These are phyloP conservation scores for Ophiocordyceps unilateralis DNA, from an alignment of 2,329 filamentous ascomycete species.

Conservation along the genomic window DNA sequence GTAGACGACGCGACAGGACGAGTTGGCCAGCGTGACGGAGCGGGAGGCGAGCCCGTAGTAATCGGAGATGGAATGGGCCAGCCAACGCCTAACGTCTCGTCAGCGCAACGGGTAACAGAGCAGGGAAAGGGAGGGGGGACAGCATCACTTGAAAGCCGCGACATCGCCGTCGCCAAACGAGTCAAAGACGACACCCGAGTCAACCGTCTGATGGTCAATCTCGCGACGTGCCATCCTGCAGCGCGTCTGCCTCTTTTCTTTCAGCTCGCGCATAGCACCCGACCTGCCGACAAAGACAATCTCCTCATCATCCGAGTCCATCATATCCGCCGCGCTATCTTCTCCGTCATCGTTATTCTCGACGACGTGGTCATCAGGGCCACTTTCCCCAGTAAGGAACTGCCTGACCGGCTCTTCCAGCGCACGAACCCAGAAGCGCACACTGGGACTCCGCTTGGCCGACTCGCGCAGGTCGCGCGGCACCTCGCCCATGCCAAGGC, in stretches of 20 bases:
- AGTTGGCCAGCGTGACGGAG: constrained; percentile 55
- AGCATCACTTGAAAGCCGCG: constrained; percentile 70
- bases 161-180: constrained; percentile 56
- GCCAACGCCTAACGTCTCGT: constrained; percentile 49
- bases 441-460: constrained; percentile 63
- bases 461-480: constrained; percentile 66
- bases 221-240: constrained; percentile 35
- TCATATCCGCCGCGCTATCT: constrained; percentile 18
- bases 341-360: constrained; percentile 1
- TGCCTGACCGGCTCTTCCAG: constrained; percentile 70
- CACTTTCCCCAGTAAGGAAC: constrained; percentile 34
- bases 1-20: constrained; percentile 64
- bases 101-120: neutral
- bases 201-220: constrained; percentile 39
- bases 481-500: constrained; percentile 37
- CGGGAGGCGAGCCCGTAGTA: constrained; percentile 84
- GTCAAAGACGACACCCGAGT: constrained; percentile 60
- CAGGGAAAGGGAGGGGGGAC: constrained; percentile 14
- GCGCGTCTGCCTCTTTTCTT: constrained; percentile 18
- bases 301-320: constrained; percentile 53
- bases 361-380: neutral
- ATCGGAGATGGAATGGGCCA: constrained; percentile 78
- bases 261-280: constrained; percentile 36
- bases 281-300: constrained; percentile 72
- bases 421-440: constrained; percentile 63